A percentile compares a stretch with the other conserved stretches of the same genome.
Conservation (phyloP, 306 rosid genomes). For the Benincasa hispida region DNA sequence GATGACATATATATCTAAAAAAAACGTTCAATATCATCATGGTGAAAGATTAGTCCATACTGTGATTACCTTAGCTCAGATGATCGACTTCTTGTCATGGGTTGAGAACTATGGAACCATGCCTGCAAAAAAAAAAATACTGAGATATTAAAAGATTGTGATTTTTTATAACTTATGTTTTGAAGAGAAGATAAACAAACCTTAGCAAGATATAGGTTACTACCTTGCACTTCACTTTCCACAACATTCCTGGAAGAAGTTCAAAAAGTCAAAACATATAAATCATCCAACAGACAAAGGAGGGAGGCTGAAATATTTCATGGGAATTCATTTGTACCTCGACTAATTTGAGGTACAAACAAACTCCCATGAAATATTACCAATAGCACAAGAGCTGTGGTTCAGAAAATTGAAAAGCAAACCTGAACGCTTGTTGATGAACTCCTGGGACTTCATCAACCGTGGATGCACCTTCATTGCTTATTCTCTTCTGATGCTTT, state of each 20-base stretch:
- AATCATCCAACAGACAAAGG: neutral
- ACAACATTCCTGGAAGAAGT: conserved; percentile 42
- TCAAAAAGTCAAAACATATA: conserved; percentile 11
- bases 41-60: conserved; percentile 8
- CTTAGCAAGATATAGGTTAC: conserved; percentile 73
- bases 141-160: conserved; percentile 14
- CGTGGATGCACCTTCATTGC: conserved; percentile 39
- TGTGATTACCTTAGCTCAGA: conserved; percentile 71
- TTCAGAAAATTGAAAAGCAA: conserved; percentile 14
- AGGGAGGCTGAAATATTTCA: neutral
- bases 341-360: neutral
- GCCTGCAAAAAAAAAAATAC: conserved; percentile 38
- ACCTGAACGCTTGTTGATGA: conserved; percentile 55
- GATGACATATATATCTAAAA: neutral
- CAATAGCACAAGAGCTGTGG: neutral
- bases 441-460: conserved; percentile 39
- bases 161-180: conserved; percentile 15
- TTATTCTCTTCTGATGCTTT: conserved; percentile 48
- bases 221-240: conserved; percentile 55
- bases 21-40: conserved; percentile 10
- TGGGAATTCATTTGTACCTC: too few relatives aligned
- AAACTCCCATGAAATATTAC: neutral
- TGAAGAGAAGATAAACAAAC: conserved; percentile 21
- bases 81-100: conserved; percentile 93
- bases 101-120: conserved; percentile 87